Base-by-base conservation (phyloP, 768 basidiomycete genomes). In the Lentinula detonsa region DNA sequence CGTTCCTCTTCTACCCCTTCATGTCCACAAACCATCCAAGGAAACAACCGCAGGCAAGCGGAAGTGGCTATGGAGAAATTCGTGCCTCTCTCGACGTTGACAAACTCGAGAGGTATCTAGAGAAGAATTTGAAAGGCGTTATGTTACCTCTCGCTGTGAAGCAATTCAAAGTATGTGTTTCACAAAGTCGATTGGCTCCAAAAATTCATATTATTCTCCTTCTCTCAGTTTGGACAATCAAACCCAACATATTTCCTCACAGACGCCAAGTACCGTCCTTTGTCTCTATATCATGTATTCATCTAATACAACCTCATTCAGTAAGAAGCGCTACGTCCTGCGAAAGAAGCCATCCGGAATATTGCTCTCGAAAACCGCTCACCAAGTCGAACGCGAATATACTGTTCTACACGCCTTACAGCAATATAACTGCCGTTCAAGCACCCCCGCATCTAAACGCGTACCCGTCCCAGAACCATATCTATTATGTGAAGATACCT, bases 181-280 rank as follows among this genome's bases (percentile, higher is more conserved):
- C 23, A 37, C 43, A 31, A n/a, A 13, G 13, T 28, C n/a, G 45
- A 39, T 54, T 2, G 23, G 6, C 11, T 39, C 8, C 61, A 66
- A 18, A 1, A 16, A 23, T 23, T 8, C 4, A 33, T 62, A 57
- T 49, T 23, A 23, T 57, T 33, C 28, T 34, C 37, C 57, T 23
- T 21, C 23, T n/a, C 61, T 4, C 63, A 95, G 92, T 94, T 91
- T 74, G 93, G 92, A 4, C 71, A 95, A 91, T 94, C 93, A 7
- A 99, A 99, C 69, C 96, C 96, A 0, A 98, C 96, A 0, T 99
- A 98, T 72, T 91, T 98, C 74, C 73, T 99, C 53, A 91, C 85
- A 5, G 92, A 93, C 74, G 78, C 83, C 16, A 81, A 74, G 89
- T 89, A 73, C 33, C 84, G 74, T 39, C 37, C 16, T 49, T 18